These are phyloP conservation scores for Austroboletus niveus DNA, from an alignment of 1,284 basidiomycete species.

Conservation along the genomic window DNA sequence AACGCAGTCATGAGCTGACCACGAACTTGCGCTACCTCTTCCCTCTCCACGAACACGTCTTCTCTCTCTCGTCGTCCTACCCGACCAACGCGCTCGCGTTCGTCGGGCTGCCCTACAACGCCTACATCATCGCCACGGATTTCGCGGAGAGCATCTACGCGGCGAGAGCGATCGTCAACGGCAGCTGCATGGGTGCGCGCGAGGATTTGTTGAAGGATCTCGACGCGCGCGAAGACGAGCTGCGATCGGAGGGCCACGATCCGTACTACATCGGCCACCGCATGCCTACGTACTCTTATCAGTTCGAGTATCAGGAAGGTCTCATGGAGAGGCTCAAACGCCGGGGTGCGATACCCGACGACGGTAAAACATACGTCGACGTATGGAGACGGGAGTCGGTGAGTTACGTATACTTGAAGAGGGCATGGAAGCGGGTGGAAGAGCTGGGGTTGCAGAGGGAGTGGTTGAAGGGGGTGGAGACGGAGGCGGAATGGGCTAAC, in stretches of 20 bases:
- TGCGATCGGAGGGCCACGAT: constrained; percentile 43
- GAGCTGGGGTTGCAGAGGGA: constrained; percentile 32
- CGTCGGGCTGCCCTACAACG: constrained; percentile 46
- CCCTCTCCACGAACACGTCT: constrained; percentile 52
- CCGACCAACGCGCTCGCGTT: constrained; percentile 53
- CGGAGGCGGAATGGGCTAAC: constrained; percentile 47
- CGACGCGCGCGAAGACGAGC: constrained; percentile 37
- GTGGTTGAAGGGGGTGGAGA: constrained; percentile 40
- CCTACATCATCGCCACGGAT: constrained; percentile 50
- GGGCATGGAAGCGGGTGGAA: constrained; percentile 48
- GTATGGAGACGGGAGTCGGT: constrained; percentile 43
- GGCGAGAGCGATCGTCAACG: constrained; percentile 44
- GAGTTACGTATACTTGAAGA: constrained; percentile 35
- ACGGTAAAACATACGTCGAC: constrained; percentile 47
- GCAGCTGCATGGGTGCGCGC: constrained; percentile 40
- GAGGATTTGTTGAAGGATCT: constrained; percentile 41
- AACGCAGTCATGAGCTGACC: constrained; percentile 33
- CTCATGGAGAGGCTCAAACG: constrained; percentile 45
- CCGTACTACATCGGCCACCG: constrained; percentile 51
- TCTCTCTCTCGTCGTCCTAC: constrained; percentile 45
- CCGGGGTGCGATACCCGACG: constrained; percentile 39
- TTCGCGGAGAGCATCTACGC: constrained; percentile 49
- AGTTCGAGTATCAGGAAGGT: constrained; percentile 48
- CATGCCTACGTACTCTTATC: constrained; percentile 36
- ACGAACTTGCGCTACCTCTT: constrained; percentile 54